These are phyloP conservation scores for Mortierella polycephala DNA, from an alignment of 371 early-diverging fungal species.

Conservation along the genomic window DNA sequence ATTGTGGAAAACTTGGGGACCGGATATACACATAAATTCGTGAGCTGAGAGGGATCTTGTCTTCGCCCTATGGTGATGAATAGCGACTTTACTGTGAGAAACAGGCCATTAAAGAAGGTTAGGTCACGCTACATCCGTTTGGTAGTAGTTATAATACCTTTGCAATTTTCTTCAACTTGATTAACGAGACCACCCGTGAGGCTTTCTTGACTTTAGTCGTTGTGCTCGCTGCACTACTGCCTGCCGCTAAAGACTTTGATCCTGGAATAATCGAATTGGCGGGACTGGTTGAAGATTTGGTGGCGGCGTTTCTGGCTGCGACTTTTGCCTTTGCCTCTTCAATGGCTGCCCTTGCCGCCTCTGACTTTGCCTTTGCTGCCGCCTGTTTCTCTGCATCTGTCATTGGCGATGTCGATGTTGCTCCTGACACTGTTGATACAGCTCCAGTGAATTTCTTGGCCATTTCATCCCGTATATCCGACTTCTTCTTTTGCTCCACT, in stretches of 20 bases:
- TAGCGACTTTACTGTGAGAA: neutral
- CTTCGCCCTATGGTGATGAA: constrained; percentile 24
- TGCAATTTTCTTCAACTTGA: constrained; percentile 39
- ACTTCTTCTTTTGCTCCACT: constrained; percentile 4
- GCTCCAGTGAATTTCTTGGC: constrained; percentile 12
- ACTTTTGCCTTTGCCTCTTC: constrained; percentile 41
- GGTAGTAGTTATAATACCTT: constrained; percentile 12
- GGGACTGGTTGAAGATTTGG: neutral
- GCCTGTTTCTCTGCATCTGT: neutral
- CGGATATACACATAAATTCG: constrained; percentile 28
- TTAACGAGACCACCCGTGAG: constrained; percentile 33
- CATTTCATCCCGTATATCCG: constrained; percentile 12
- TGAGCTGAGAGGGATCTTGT: constrained; percentile 33
- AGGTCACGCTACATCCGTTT: neutral
- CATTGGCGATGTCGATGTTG: neutral
- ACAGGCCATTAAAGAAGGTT: neutral
- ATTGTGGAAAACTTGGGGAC: constrained; percentile 27
- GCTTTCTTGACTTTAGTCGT: constrained; percentile 25
- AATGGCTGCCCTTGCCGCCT: constrained; percentile 32
- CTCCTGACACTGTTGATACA: neutral
- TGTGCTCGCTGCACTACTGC: neutral
- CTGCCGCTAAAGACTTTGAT: neutral
- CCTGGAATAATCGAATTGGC: neutral
- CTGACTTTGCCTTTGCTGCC: constrained; percentile 14
- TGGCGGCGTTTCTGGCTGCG: constrained; percentile 13